Conservation (phyloP, 2,329 filamentous ascomycete species). For the Pleurostoma richardsiae region DNA sequence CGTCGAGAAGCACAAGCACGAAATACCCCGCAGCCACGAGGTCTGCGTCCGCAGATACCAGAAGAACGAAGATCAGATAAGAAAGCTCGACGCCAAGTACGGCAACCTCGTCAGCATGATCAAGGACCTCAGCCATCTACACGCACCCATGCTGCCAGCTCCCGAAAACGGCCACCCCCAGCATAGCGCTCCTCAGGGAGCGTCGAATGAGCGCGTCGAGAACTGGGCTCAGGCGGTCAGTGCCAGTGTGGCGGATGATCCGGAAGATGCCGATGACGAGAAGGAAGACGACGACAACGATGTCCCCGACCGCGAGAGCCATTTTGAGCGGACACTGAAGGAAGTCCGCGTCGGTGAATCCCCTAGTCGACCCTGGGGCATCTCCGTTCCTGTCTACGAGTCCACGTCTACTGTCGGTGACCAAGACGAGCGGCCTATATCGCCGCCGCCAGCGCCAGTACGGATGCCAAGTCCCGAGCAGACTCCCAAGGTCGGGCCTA, state of each 20-base stretch:
- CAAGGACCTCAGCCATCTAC: conserved; percentile 78
- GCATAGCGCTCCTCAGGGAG: conserved; percentile 33
- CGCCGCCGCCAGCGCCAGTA: conserved; percentile 54
- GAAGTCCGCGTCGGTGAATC: conserved; percentile 93
- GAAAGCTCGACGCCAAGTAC: conserved; percentile 90
- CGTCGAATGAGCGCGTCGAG: conserved; percentile 68
- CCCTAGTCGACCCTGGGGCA: conserved; percentile 89
- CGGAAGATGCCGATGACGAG: conserved; percentile 19
- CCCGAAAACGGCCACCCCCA: conserved; percentile 23
- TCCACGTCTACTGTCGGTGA: conserved; percentile 24
- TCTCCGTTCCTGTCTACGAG: conserved; percentile 65
- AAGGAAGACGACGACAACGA: conserved; percentile 31
- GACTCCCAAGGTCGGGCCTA: conserved; percentile 5
- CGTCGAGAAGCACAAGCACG: conserved; percentile 92
- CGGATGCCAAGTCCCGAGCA: conserved; percentile 34
- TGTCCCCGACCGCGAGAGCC: conserved; percentile 55
- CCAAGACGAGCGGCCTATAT: conserved; percentile 36
- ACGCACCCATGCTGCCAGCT: conserved; percentile 77
- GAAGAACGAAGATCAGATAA: conserved; percentile 77
- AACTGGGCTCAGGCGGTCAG: conserved; percentile 81
- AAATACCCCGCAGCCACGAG: conserved; percentile 88
- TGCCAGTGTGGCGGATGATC: conserved; percentile 34
- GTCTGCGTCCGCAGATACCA: conserved; percentile 88
- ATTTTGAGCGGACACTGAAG: conserved; percentile 80
- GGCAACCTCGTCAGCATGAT: conserved; percentile 93